Conservation (phyloP, 2,329 filamentous ascomycete genomes). For the Pseudopithomyces chartarum region DNA sequence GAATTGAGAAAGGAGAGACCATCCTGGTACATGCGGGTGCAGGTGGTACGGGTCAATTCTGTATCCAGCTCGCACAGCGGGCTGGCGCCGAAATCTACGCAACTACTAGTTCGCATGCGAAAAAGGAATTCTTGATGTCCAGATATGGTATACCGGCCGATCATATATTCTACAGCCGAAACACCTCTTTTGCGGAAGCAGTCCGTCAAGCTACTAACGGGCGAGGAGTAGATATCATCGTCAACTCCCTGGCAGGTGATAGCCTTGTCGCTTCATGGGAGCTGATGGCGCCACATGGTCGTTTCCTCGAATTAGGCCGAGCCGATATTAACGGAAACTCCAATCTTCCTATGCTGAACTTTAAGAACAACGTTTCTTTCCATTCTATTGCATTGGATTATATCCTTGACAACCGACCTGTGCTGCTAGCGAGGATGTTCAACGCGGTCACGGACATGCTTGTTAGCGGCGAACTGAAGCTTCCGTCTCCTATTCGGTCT, state of each 20-base stretch:
- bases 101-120: not conserved
- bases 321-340: not conserved
- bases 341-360: not conserved
- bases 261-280: not conserved
- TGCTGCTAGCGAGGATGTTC: not conserved
- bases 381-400: not conserved
- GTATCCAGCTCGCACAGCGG: constrained; percentile 16
- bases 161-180: not conserved
- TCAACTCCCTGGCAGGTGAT: not conserved
- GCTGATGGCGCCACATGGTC: not conserved
- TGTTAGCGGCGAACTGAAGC: not conserved
- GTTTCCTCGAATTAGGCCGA: not conserved
- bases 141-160: not conserved
- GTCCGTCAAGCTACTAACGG: not conserved
- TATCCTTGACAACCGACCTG: not conserved
- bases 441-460: not conserved
- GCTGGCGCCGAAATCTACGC: not conserved
- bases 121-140: not conserved
- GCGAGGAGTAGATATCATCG: not conserved
- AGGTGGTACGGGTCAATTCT: constrained; percentile 20
- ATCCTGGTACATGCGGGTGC: constrained; percentile 25
- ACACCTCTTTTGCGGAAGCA: not conserved
- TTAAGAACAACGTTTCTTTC: not conserved
- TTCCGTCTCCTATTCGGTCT: not conserved
- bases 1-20: constrained; percentile 30